Evolutionary conservation across 2,329 filamentous ascomycete genomes (phyloP).

Genomic region (Pseudogymnoascus sp.): DNA sequence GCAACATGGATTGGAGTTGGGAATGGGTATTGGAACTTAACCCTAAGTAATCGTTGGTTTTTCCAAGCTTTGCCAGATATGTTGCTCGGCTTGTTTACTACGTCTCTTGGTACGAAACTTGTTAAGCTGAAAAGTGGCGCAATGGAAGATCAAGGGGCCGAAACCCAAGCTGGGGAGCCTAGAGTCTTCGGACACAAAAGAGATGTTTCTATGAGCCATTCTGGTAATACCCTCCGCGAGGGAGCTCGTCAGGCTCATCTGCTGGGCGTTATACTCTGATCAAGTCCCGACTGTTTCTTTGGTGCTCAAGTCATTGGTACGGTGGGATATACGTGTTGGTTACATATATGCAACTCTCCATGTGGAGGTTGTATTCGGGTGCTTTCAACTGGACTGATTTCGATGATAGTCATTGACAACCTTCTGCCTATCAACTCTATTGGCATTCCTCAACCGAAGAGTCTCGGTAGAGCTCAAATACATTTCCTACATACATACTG

Average conservation of each 20-base stretch:
- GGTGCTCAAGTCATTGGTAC: constrained; percentile 30
- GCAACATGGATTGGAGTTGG: constrained; percentile 18
- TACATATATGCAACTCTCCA: constrained; percentile 5
- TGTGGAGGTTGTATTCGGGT: constrained; percentile 8
- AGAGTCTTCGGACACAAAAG: constrained; percentile 46
- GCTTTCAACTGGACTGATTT: not conserved
- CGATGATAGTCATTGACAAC: constrained; percentile 4
- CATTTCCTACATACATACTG: constrained; percentile 27
- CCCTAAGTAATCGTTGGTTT: constrained; percentile 78
- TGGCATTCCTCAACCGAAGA: not conserved
- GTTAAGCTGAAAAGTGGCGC: constrained; percentile 34
- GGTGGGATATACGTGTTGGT: constrained; percentile 20
- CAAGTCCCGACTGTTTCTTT: constrained; percentile 46
- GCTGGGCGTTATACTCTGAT: constrained; percentile 61
- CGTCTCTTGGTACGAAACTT: constrained; percentile 19
- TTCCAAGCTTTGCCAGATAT: constrained; percentile 58
- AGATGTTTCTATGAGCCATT: constrained; percentile 63
- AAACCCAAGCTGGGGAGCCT: constrained; percentile 45
- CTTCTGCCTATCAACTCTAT: constrained; percentile 20
- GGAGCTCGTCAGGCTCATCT: constrained; percentile 65
- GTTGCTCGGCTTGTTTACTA: constrained; percentile 60
- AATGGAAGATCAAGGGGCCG: constrained; percentile 43
- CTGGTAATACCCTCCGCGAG: constrained; percentile 66
- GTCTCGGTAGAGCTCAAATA: constrained; percentile 25
- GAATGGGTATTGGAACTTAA: constrained; percentile 84